phyloP scores from a whole-genome alignment of 148 eudicot species.

The Nyssa sinensis region DNA sequence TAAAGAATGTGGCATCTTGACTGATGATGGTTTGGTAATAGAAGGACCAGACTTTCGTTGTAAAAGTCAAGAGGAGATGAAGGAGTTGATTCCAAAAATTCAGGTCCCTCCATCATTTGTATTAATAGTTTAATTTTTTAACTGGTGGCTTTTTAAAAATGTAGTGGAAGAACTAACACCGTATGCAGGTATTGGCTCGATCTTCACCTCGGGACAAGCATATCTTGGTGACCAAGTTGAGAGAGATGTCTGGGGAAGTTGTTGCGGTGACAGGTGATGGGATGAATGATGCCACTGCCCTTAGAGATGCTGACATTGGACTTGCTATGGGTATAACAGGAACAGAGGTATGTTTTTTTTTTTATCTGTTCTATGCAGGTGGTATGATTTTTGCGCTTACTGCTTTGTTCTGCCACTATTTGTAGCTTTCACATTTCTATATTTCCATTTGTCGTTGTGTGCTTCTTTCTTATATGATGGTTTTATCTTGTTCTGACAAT shows the following conservation, averaged over 20 bases:
- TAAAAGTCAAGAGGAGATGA: conserved; percentile 52
- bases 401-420: too few species aligned
- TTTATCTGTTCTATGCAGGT: too few species aligned
- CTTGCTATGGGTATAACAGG: conserved; percentile 89
- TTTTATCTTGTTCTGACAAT: too few species aligned
- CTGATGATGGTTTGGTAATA: conserved; percentile 70
- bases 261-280: conserved; percentile 95
- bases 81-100: conserved; percentile 53
- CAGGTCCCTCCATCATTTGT: conserved; percentile 49
- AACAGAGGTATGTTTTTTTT: conserved; percentile 70
- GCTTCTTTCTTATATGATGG: too few species aligned
- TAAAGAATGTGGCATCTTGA: conserved; percentile 87
- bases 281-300: conserved; percentile 83
- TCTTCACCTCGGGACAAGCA: conserved; percentile 76
- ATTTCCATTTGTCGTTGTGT: too few species aligned
- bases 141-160: not conserved
- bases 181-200: conserved; percentile 74
- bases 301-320: conserved; percentile 87
- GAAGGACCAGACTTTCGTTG: conserved; percentile 80
- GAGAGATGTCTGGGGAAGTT: conserved; percentile 48
- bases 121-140: not conserved
- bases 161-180: not conserved
- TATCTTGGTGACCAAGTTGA: conserved; percentile 49
- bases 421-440: too few species aligned
- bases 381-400: too few species aligned